Evolutionary conservation across 768 basidiomycete species (phyloP).

Genomic region (Amanita polypyramis): DNA sequence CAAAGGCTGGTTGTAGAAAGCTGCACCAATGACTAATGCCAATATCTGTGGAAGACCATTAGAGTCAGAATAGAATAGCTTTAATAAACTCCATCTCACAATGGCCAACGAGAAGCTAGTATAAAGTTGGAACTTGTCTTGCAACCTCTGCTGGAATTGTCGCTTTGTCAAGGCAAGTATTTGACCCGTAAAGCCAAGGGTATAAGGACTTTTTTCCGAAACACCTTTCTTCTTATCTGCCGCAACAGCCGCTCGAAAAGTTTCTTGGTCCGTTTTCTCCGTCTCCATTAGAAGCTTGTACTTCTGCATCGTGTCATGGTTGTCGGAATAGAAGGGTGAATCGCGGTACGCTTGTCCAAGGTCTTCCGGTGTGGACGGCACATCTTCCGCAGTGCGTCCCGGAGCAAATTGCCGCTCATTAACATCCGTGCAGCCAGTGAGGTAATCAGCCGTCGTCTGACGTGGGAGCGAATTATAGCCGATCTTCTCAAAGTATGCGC

Average conservation of each 20-base stretch:
- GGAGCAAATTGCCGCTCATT: slow-evolving; percentile 76
- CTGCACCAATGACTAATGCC: slow-evolving; percentile 61
- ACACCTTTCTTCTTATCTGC: slow-evolving; percentile 74
- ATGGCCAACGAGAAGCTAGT: slow-evolving; percentile 58
- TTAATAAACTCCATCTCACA: slow-evolving; percentile 27
- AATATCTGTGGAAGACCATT: slow-evolving; percentile 27
- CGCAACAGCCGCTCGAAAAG: slow-evolving; percentile 66
- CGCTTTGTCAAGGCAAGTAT: slow-evolving; percentile 58
- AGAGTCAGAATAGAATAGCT: slow-evolving; percentile 4
- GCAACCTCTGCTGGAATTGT: slow-evolving; percentile 63
- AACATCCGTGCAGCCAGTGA: slow-evolving; percentile 75
- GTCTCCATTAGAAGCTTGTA: slow-evolving; percentile 48
- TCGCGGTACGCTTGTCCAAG: slow-evolving; percentile 53
- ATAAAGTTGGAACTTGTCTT: slow-evolving; percentile 69
- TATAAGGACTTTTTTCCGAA: slow-evolving; percentile 73
- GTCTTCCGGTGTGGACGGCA: slow-evolving; percentile 56
- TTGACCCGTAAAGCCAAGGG: slow-evolving; percentile 68
- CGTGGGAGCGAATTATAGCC: slow-evolving; percentile 70
- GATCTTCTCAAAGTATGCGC: slow-evolving; percentile 65
- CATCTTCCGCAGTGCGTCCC: slow-evolving; percentile 45
- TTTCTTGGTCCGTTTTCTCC: slow-evolving; percentile 58
- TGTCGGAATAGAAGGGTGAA: slow-evolving; percentile 33
- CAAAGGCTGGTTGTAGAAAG: slow-evolving; percentile 62
- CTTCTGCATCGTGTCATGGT: slow-evolving; percentile 39
- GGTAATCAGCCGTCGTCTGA: slow-evolving; percentile 80